Conservation (phyloP, 139 green algal species). For the Volvox africanus region DNA sequence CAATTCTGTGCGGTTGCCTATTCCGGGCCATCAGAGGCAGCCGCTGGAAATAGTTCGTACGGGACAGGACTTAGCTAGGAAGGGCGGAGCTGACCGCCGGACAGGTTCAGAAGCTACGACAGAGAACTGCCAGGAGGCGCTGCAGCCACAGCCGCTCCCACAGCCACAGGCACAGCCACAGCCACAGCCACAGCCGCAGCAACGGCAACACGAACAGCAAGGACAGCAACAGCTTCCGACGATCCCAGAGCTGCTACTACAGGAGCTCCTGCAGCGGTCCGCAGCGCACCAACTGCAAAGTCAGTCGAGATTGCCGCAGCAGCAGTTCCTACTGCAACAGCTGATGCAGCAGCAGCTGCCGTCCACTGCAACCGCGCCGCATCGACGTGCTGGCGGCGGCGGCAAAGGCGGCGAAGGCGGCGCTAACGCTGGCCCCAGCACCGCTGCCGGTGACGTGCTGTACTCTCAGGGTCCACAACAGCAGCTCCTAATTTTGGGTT, state of each 20-base stretch:
- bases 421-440: background rate
- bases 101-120: background rate
- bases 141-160: background rate
- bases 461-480: background rate
- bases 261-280: background rate
- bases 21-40: background rate
- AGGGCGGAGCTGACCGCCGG: too few species aligned
- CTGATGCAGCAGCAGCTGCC: background rate
- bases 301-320: background rate
- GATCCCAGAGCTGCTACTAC: background rate
- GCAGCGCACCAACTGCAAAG: background rate
- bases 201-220: background rate
- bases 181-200: background rate
- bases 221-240: background rate
- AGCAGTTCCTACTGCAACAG: background rate
- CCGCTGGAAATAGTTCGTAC: too few species aligned
- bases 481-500: background rate
- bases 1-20: background rate
- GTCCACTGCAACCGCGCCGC: background rate
- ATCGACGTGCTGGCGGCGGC: background rate
- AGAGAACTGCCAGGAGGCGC: background rate
- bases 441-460: background rate
- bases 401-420: background rate
- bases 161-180: background rate
- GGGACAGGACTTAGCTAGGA: too few species aligned